Conservation (phyloP, 108 stramenopile species). For the Licmophora abbreviata region DNA sequence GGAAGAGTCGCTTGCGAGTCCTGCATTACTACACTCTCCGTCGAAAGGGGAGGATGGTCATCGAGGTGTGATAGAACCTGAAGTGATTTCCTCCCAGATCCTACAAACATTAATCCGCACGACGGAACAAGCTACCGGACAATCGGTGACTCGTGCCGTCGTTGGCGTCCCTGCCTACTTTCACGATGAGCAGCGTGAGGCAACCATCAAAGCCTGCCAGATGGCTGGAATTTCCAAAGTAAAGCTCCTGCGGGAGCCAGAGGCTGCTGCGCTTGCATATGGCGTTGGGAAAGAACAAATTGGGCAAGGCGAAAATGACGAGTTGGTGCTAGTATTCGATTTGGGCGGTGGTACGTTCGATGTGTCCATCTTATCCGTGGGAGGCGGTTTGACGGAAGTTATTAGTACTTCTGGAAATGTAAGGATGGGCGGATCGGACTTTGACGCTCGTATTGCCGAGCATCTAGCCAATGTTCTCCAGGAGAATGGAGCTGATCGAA, state of each 20-base stretch:
- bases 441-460: constrained; percentile 74
- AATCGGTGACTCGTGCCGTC: constrained; percentile 70
- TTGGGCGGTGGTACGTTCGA: constrained; percentile 95
- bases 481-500: constrained; percentile 15
- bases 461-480: constrained; percentile 30
- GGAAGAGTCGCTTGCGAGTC: constrained; percentile 47
- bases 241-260: constrained; percentile 86
- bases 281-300: constrained; percentile 48
- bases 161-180: constrained; percentile 96
- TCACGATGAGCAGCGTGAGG: constrained; percentile 78
- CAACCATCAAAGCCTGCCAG: constrained; percentile 77
- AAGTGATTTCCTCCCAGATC: constrained; percentile 71
- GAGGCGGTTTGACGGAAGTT: constrained; percentile 83
- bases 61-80: constrained; percentile 37
- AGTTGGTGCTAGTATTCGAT: constrained; percentile 91
- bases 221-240: constrained; percentile 82
- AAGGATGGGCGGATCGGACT: constrained; percentile 87
- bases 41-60: constrained; percentile 3
- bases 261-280: constrained; percentile 94
- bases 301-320: constrained; percentile 37
- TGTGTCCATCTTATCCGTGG: constrained; percentile 82
- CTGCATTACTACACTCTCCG: constrained; percentile 37
- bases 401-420: constrained; percentile 84
- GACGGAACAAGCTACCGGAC: constrained; percentile 37
- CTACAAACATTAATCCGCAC: constrained; percentile 44